Conservation (phyloP, 225 moss, liverwort and hornwort genomes). For the Pseudisothecium myosuroides region DNA sequence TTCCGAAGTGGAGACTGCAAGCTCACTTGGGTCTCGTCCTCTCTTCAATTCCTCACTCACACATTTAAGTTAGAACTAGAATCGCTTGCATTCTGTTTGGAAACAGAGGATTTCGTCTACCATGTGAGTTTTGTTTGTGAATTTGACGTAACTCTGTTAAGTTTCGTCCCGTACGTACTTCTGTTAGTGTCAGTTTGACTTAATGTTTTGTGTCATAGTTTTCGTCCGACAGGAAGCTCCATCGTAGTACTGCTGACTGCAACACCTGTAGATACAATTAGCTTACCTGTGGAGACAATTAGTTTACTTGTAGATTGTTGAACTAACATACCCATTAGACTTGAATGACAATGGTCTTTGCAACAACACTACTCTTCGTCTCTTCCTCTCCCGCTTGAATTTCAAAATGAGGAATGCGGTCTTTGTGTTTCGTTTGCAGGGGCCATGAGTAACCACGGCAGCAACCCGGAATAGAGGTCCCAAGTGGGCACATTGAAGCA, state of each 20-base stretch:
- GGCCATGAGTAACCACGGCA: neutral
- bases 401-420: neutral
- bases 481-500: neutral
- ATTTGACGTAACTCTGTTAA: neutral
- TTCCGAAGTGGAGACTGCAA: neutral
- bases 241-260: neutral
- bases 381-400: neutral
- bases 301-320: neutral
- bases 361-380: too few species aligned
- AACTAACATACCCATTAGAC: neutral
- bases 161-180: neutral
- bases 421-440: neutral
- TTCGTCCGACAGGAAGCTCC: neutral
- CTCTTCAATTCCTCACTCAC: neutral
- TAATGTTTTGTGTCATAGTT: neutral
- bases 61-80: too few species aligned
- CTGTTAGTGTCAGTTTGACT: neutral
- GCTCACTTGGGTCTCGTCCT: too few species aligned
- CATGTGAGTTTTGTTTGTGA: neutral
- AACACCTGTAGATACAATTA: neutral
- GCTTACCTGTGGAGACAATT: neutral
- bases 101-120: neutral
- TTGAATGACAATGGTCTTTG: neutral
- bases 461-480: neutral
- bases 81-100: neutral